These are phyloP conservation scores for Pisolithus tinctorius DNA, from an alignment of 768 basidiomycete species.

Conservation along the genomic window DNA sequence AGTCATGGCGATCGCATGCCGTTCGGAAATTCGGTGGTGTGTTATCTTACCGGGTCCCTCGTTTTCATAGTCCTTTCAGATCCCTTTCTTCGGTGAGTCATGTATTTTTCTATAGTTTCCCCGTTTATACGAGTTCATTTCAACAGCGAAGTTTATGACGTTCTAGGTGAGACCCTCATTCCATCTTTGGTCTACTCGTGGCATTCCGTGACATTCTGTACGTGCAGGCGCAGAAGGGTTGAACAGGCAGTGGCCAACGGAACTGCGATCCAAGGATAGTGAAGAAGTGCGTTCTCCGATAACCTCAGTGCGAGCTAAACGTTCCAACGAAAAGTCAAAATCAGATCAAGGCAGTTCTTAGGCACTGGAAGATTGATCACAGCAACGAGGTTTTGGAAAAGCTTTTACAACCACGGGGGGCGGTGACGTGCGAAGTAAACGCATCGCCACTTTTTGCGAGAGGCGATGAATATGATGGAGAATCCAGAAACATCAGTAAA, in stretches of 20 bases:
- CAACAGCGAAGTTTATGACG: conserved; percentile 66
- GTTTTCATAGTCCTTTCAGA: conserved; percentile 57
- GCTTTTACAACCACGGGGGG: conserved; percentile 39
- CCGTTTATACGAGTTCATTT: conserved; percentile 8
- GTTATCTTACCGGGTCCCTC: neutral
- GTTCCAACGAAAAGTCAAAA: conserved; percentile 21
- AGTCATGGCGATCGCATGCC: conserved; percentile 7
- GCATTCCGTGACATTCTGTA: conserved; percentile 4
- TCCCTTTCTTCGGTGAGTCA: conserved; percentile 53
- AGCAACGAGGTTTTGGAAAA: conserved; percentile 31
- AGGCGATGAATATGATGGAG: conserved; percentile 23
- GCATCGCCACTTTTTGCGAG: conserved; percentile 41
- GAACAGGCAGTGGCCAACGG: conserved; percentile 37
- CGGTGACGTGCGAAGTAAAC: conserved; percentile 39
- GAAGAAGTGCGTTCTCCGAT: conserved; percentile 38
- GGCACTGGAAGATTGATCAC: conserved; percentile 33
- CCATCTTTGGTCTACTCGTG: conserved; percentile 9
- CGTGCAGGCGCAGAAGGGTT: conserved; percentile 32
- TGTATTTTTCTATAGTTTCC: neutral
- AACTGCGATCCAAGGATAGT: conserved; percentile 35
- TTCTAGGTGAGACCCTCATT: conserved; percentile 42
- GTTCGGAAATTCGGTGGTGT: neutral
- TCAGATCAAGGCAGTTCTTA: conserved; percentile 43
- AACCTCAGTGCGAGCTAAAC: conserved; percentile 10
- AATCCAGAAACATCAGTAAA: conserved; percentile 23